phyloP scores from a whole-genome alignment of 1,284 basidiomycete genomes.

The Tausonia pullulans region DNA sequence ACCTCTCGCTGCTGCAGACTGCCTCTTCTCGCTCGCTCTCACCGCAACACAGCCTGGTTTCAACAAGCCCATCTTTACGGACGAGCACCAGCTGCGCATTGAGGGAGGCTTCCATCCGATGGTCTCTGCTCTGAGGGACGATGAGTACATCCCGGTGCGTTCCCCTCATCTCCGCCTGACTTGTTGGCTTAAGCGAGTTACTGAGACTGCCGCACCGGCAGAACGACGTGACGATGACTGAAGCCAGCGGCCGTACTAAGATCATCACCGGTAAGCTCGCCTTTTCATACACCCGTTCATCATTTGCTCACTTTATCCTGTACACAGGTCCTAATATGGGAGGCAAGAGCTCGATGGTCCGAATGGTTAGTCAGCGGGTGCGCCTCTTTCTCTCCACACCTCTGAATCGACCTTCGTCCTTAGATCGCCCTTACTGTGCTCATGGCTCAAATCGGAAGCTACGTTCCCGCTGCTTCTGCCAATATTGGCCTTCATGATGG shows the following conservation, averaged over 20 bases:
- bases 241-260: slow-evolving; percentile 43
- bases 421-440: slow-evolving; percentile 30
- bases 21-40: slow-evolving; percentile 55
- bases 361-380: slow-evolving; percentile 21
- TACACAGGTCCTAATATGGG: slow-evolving; percentile 37
- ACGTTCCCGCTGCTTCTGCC: slow-evolving; percentile 55
- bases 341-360: slow-evolving; percentile 32
- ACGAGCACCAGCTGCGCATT: slow-evolving; percentile 51
- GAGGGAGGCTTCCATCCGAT: slow-evolving; percentile 50
- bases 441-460: slow-evolving; percentile 44
- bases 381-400: slow-evolving; percentile 18
- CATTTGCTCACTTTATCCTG: too few species aligned
- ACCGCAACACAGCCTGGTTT: slow-evolving; percentile 65
- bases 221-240: slow-evolving; percentile 24
- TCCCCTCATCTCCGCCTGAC: not conserved
- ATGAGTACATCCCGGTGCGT: slow-evolving; percentile 61
- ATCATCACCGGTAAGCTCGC: slow-evolving; percentile 54
- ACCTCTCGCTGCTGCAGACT: slow-evolving; percentile 44
- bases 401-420: not conserved
- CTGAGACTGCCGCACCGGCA: slow-evolving; percentile 29
- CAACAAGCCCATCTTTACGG: slow-evolving; percentile 52
- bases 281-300: too few species aligned
- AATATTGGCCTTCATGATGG: slow-evolving; percentile 68
- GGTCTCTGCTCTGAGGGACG: slow-evolving; percentile 60
- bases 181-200: not conserved